Evolutionary conservation across 768 basidiomycete genomes (phyloP).

Genomic region (Boletellus ananas): DNA sequence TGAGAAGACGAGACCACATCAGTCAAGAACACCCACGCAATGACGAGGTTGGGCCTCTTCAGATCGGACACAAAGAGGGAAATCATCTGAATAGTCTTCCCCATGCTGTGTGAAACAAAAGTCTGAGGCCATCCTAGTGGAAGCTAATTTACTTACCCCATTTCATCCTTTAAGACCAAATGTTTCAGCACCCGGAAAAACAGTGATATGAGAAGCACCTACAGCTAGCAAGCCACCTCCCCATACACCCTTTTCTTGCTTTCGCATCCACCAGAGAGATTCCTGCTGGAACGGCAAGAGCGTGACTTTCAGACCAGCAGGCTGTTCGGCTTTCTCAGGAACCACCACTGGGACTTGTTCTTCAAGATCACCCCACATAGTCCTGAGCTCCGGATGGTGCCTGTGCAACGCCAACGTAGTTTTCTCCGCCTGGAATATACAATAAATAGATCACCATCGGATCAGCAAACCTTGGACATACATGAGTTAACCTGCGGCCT

Average conservation of each 20-base stretch:
- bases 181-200: slow-evolving; percentile 5
- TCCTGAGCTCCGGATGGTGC: slow-evolving; percentile 75
- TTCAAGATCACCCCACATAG: slow-evolving; percentile 88
- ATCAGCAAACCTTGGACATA: slow-evolving; percentile 33
- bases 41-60: slow-evolving; percentile 80
- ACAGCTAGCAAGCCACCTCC: slow-evolving; percentile 90
- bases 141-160: slow-evolving; percentile 59
- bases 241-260: slow-evolving; percentile 88
- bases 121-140: slow-evolving; percentile 4
- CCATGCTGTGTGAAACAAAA: slow-evolving; percentile 56
- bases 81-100: slow-evolving; percentile 96
- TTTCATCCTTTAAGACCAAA: slow-evolving; percentile 60
- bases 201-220: slow-evolving; percentile 26
- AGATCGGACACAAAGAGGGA: slow-evolving; percentile 78
- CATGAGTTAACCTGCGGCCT: slow-evolving; percentile 72
- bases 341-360: slow-evolving; percentile 53
- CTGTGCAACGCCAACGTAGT: slow-evolving; percentile 55
- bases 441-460: slow-evolving; percentile 1
- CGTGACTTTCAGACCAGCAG: slow-evolving; percentile 74
- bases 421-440: slow-evolving; percentile 61
- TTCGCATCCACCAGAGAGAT: slow-evolving; percentile 92
- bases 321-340: slow-evolving; percentile 74
- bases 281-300: slow-evolving; percentile 95
- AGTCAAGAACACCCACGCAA: slow-evolving; percentile 61
- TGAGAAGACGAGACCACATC: background rate